These are phyloP conservation scores for Fusarium sp. DNA, from an alignment of 2,329 filamentous ascomycete genomes.

Conservation along the genomic window DNA sequence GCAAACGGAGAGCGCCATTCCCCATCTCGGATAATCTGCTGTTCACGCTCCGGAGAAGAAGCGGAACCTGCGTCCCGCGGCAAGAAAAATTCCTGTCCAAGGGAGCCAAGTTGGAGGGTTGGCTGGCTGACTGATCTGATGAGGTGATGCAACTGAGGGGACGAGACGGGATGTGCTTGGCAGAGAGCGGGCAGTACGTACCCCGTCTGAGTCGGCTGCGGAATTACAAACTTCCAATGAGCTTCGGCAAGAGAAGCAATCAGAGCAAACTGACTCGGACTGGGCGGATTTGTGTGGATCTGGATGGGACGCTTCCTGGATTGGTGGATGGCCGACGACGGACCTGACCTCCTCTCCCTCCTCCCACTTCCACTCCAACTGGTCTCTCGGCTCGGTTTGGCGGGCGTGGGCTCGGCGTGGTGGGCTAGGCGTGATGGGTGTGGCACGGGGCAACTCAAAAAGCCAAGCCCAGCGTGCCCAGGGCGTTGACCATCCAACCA, in stretches of 20 bases:
- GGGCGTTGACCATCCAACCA: conserved; percentile 43
- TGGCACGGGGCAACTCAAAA: conserved; percentile 37
- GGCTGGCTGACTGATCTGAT: background rate
- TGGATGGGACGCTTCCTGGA: conserved; percentile 1
- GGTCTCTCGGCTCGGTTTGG: conserved; percentile 23
- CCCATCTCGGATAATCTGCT: conserved; percentile 16
- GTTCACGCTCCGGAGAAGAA: conserved; percentile 14
- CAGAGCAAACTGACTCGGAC: conserved; percentile 32
- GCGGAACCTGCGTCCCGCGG: conserved; percentile 13
- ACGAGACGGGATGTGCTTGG: background rate
- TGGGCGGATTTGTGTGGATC: conserved; percentile 29
- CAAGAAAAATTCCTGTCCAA: conserved; percentile 31
- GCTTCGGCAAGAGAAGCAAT: background rate
- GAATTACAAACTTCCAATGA: conserved; percentile 25
- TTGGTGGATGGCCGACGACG: conserved; percentile 25
- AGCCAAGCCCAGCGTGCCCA: conserved; percentile 12
- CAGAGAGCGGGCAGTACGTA: background rate
- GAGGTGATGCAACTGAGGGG: background rate
- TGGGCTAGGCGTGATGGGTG: conserved; percentile 5
- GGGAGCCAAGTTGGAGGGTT: conserved; percentile 3
- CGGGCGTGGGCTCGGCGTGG: conserved; percentile 11
- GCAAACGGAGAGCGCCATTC: background rate
- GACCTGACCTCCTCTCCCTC: background rate
- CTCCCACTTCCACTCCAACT: conserved; percentile 10
- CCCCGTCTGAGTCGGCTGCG: conserved; percentile 8